A percentile compares a stretch with the other conserved stretches of the same genome.
Evolutionary conservation across 495 filamentous ascomycete genomes (phyloP).

Genomic region (Ascodesmis nigricans): DNA sequence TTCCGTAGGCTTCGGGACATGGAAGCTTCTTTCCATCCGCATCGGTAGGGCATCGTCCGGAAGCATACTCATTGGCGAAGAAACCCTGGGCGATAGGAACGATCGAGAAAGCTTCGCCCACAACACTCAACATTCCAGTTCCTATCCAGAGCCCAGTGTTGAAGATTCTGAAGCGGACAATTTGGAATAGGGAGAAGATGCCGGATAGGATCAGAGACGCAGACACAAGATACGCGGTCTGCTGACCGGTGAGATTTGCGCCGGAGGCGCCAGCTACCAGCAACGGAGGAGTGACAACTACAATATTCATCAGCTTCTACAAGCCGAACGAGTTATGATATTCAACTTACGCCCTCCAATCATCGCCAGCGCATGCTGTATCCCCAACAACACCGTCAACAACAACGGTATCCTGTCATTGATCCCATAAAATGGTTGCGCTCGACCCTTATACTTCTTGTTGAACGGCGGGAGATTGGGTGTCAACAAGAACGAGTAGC

Average conservation of each 20-base stretch:
- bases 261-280: constrained; percentile 23
- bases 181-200: constrained; percentile 24
- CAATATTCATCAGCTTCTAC: constrained; percentile 10
- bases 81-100: constrained; percentile 25
- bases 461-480: constrained; percentile 26
- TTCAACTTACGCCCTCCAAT: constrained; percentile 17
- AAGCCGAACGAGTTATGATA: not conserved
- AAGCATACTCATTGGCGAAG: constrained; percentile 22
- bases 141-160: constrained; percentile 25
- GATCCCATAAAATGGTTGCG: constrained; percentile 26
- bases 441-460: constrained; percentile 23
- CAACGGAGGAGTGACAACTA: constrained; percentile 25
- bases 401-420: constrained; percentile 23
- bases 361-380: constrained; percentile 25
- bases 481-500: constrained; percentile 26
- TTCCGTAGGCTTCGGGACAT: constrained; percentile 25
- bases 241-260: constrained; percentile 21
- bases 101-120: constrained; percentile 25
- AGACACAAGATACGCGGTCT: constrained; percentile 24
- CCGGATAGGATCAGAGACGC: constrained; percentile 25
- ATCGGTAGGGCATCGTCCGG: constrained; percentile 18
- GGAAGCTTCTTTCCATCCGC: constrained; percentile 20
- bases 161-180: constrained; percentile 22
- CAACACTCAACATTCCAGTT: constrained; percentile 24
- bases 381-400: constrained; percentile 24